Percentiles rank a stretch among this genome's conserved stretches.
phyloP scores from a whole-genome alignment of 495 filamentous ascomycete genomes.

The Lichina pygmaea region DNA sequence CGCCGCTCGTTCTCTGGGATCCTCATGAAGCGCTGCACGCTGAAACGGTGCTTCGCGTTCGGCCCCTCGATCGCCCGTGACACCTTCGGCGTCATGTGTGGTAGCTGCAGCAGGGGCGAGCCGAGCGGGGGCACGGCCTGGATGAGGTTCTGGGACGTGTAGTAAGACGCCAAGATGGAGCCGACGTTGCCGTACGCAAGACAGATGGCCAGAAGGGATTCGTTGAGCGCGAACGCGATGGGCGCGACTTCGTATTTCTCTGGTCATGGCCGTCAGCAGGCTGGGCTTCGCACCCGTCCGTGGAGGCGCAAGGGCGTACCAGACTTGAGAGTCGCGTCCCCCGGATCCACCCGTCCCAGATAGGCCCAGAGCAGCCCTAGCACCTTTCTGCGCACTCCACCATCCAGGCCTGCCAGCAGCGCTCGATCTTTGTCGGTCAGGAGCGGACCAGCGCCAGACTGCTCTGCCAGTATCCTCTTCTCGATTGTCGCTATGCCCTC shows the following conservation, averaged over 20 bases:
- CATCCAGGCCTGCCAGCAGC: constrained; percentile 39
- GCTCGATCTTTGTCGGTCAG: constrained; percentile 43
- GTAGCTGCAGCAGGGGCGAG: constrained; percentile 79
- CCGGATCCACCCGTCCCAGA: constrained; percentile 55
- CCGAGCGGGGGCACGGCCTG: constrained; percentile 64
- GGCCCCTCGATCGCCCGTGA: constrained; percentile 53
- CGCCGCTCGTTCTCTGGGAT: constrained; percentile 48
- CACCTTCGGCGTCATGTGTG: constrained; percentile 53
- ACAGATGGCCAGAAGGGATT: constrained; percentile 64
- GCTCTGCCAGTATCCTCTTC: constrained; percentile 29
- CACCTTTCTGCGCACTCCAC: constrained; percentile 52
- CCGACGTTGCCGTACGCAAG: constrained; percentile 65
- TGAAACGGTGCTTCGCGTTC: constrained; percentile 39
- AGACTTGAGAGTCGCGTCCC: constrained; percentile 41
- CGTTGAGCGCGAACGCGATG: constrained; percentile 56
- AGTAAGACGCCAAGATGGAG: constrained; percentile 63
- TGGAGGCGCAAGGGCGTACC: constrained; percentile 21
- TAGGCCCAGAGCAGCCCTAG: constrained; percentile 85
- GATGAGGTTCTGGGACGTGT: constrained; percentile 55
- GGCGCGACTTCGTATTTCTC: constrained; percentile 59
- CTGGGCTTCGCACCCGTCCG: not conserved
- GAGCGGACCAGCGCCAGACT: constrained; percentile 22
- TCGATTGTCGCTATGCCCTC: constrained; percentile 57
- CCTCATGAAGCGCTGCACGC: constrained; percentile 68
- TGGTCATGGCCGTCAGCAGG: constrained; percentile 2